These are phyloP conservation scores for Mycogone perniciosa DNA, from an alignment of 2,329 filamentous ascomycete species.

Conservation along the genomic window DNA sequence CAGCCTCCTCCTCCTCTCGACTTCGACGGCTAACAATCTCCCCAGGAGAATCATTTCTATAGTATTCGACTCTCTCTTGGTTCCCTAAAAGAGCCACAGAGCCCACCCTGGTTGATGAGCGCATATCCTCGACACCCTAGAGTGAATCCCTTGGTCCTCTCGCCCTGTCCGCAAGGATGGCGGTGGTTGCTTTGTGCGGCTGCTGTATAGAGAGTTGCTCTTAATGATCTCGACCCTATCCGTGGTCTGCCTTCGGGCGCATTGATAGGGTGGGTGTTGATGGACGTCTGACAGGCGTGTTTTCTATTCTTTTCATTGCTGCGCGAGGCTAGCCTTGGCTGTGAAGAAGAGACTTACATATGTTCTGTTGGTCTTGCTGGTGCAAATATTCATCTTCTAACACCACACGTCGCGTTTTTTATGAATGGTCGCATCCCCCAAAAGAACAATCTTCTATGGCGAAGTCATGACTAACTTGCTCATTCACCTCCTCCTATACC, in stretches of 20 bases:
- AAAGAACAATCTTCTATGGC: too few relatives aligned
- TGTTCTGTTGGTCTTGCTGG: too few relatives aligned
- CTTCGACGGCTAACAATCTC: slow-evolving; percentile 17
- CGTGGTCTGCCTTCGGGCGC: slow-evolving; percentile 70
- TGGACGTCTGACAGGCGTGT: slow-evolving; percentile 78
- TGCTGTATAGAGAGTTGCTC: slow-evolving; percentile 70
- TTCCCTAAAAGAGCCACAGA: too few relatives aligned
- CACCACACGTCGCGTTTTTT: too few relatives aligned
- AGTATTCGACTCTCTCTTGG: too few relatives aligned
- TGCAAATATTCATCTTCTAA: too few relatives aligned
- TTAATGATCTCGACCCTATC: slow-evolving; percentile 86
- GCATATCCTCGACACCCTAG: too few relatives aligned
- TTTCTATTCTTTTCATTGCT: slow-evolving; percentile 50
- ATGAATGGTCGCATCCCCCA: too few relatives aligned
- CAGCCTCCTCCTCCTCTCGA: slow-evolving; percentile 11
- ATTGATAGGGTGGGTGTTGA: slow-evolving; percentile 26
- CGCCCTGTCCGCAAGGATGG: slow-evolving; percentile 49
- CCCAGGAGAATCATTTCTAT: slow-evolving; percentile 72
- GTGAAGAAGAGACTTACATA: slow-evolving; percentile 42
- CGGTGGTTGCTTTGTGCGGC: slow-evolving; percentile 31
- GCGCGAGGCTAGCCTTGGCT: slow-evolving; percentile 37
- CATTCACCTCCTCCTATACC: too few relatives aligned
- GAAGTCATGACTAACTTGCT: too few relatives aligned
- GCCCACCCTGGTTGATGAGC: too few relatives aligned
- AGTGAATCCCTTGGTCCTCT: too few relatives aligned